Evolutionary conservation across 768 basidiomycete species (phyloP).

Genomic region (Crucibulum laeve): DNA sequence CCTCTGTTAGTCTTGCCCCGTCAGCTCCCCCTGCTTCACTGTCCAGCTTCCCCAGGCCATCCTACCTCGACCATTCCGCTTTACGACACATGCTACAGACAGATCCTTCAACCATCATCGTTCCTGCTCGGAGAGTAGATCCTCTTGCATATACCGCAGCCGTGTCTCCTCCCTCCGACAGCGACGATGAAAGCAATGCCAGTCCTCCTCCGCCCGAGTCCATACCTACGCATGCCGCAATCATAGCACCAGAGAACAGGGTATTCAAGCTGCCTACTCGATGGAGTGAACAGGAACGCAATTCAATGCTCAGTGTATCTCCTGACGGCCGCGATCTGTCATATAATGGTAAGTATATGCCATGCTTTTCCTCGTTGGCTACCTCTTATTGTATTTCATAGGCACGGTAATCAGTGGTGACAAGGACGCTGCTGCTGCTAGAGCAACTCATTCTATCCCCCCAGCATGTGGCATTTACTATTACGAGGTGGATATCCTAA

Average conservation of each 20-base stretch:
- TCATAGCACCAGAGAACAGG: conserved; percentile 28
- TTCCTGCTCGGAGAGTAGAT: conserved; percentile 22
- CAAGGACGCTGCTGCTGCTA: conserved; percentile 80
- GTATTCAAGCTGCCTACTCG: conserved; percentile 65
- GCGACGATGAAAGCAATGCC: conserved; percentile 61
- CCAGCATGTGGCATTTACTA: conserved; percentile 90
- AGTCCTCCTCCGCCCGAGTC: conserved; percentile 37
- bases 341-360: conserved; percentile 48
- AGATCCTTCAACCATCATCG: conserved; percentile 33
- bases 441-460: conserved; percentile 76
- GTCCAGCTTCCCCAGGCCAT: conserved; percentile 56
- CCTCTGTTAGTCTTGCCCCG: conserved; percentile 21
- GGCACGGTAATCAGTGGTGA: conserved; percentile 58
- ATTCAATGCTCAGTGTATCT: conserved; percentile 55
- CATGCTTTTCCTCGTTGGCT: conserved; percentile 3
- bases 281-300: conserved; percentile 72
- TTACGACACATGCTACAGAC: conserved; percentile 68
- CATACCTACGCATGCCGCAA: conserved; percentile 17
- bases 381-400: conserved; percentile 11
- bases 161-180: conserved; percentile 47
- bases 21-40: conserved; percentile 23
- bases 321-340: conserved; percentile 70
- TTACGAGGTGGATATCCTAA: conserved; percentile 83
- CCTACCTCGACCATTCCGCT: conserved; percentile 75
- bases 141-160: conserved; percentile 13